A percentile compares a stretch with the other conserved stretches of the same genome.
phyloP scores from a whole-genome alignment of 495 filamentous ascomycete genomes.

The Aspergillus steynii region DNA sequence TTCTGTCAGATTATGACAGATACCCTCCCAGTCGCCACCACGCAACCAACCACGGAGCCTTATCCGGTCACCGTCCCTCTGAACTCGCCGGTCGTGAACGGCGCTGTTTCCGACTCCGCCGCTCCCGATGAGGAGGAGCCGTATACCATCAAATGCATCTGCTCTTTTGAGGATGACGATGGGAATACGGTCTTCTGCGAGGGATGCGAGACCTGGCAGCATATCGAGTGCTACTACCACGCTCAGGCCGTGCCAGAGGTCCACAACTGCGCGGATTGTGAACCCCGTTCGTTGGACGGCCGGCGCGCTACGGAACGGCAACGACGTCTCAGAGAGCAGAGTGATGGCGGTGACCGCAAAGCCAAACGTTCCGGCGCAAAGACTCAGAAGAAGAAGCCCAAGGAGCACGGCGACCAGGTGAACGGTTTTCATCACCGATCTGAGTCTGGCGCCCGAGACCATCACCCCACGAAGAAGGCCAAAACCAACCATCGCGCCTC shows the following conservation, averaged over 20 bases:
- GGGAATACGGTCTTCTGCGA: conserved; percentile 97
- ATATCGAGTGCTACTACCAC: conserved; percentile 93
- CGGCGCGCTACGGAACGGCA: conserved; percentile 70
- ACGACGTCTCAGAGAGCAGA: conserved; percentile 58
- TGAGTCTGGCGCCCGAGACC: conserved; percentile 55
- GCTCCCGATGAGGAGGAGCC: conserved; percentile 77
- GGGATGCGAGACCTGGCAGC: conserved; percentile 94
- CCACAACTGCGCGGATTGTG: conserved; percentile 87
- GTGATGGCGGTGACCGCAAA: conserved; percentile 59
- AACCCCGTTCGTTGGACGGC: conserved; percentile 69
- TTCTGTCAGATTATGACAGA: conserved; percentile 94
- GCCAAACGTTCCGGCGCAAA: conserved; percentile 68
- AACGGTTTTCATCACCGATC: conserved; percentile 46
- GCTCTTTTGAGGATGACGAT: conserved; percentile 88
- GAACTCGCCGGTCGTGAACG: conserved; percentile 53
- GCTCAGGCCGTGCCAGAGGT: conserved; percentile 70
- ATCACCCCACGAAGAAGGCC: conserved; percentile 65
- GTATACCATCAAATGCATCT: conserved; percentile 98
- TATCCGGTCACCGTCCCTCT: conserved; percentile 60
- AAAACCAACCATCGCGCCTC: conserved; percentile 75
- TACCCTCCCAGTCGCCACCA: conserved; percentile 59
- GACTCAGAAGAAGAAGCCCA: conserved; percentile 72
- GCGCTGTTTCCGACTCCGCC: conserved; percentile 55
- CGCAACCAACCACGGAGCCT: conserved; percentile 64
- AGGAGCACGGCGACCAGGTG: conserved; percentile 44